Percentiles rank a stretch among this genome's conserved stretches.
These are phyloP conservation scores for Erodium maritimum DNA, from an alignment of 345 rosid genomes.

Conservation along the genomic window DNA sequence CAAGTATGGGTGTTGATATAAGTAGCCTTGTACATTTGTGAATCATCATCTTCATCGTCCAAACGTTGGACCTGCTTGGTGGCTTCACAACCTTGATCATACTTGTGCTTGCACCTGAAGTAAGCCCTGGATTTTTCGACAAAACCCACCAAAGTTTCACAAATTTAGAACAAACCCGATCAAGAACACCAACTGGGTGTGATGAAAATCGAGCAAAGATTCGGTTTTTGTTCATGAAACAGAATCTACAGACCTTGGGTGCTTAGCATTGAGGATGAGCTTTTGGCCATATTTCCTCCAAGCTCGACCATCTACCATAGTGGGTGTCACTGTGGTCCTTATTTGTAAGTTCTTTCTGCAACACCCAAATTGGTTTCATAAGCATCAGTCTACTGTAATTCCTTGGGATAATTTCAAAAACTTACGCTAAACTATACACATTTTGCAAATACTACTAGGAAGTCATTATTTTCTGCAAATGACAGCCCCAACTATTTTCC, in stretches of 20 bases:
- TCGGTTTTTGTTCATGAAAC: background rate
- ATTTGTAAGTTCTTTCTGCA: conserved; percentile 45
- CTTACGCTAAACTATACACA: no score
- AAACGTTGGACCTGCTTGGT: conserved; percentile 71
- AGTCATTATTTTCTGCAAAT: no score
- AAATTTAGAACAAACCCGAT: background rate
- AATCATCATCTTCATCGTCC: conserved; percentile 17
- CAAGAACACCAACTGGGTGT: background rate
- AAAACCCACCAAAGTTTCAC: background rate
- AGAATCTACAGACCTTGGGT: conserved; percentile 47
- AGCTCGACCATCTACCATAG: conserved; percentile 36
- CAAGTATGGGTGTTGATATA: no score
- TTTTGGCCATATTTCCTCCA: conserved; percentile 98
- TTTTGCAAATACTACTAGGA: no score
- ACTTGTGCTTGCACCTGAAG: conserved; percentile 70
- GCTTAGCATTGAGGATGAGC: conserved; percentile 46
- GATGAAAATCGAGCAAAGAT: background rate
- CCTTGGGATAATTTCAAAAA: no score
- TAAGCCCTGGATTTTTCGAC: conserved; percentile 42
- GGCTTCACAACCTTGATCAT: conserved; percentile 57
- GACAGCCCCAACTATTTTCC: no score
- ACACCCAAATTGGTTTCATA: background rate
- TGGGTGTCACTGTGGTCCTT: conserved; percentile 20
- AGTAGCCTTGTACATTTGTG: no score
- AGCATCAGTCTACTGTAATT: background rate